These are phyloP conservation scores for Aegilops tauschii DNA, from an alignment of 176 grass and related monocot species.

Conservation along the genomic window DNA sequence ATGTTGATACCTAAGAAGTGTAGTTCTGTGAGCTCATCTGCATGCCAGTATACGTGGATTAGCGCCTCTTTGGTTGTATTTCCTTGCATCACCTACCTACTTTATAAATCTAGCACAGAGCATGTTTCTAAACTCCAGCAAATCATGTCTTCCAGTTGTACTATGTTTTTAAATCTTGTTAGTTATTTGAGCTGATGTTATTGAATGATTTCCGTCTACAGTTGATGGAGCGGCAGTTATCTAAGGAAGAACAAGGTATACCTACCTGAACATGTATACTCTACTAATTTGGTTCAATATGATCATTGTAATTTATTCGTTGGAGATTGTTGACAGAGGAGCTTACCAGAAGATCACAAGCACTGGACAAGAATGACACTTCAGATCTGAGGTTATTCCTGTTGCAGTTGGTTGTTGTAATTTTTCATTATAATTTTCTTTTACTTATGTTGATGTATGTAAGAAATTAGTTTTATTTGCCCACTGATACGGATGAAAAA, in stretches of 20 bases:
- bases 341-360: slow-evolving; percentile 63
- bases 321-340: slow-evolving; percentile 49
- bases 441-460: neutral
- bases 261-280: slow-evolving; percentile 12
- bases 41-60: slow-evolving; percentile 2
- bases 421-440: slow-evolving; percentile 4
- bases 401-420: slow-evolving; percentile 24
- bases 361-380: slow-evolving; percentile 76
- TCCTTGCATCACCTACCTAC: slow-evolving; percentile 5
- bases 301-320: slow-evolving; percentile 27
- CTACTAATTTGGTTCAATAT: slow-evolving; percentile 23
- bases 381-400: slow-evolving; percentile 65
- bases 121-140: slow-evolving; percentile 1
- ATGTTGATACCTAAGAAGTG: neutral
- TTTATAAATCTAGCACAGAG: neutral
- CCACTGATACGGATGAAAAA: slow-evolving; percentile 11
- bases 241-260: slow-evolving; percentile 90
- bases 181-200: slow-evolving; percentile 32
- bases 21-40: neutral
- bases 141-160: neutral
- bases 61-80: slow-evolving; percentile 2
- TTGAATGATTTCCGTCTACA: slow-evolving; percentile 31
- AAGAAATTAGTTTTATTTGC: slow-evolving; percentile 18
- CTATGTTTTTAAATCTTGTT: neutral
- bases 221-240: slow-evolving; percentile 80